Conservation (phyloP, 1,284 basidiomycete species). For the Dichomitus squalens region DNA sequence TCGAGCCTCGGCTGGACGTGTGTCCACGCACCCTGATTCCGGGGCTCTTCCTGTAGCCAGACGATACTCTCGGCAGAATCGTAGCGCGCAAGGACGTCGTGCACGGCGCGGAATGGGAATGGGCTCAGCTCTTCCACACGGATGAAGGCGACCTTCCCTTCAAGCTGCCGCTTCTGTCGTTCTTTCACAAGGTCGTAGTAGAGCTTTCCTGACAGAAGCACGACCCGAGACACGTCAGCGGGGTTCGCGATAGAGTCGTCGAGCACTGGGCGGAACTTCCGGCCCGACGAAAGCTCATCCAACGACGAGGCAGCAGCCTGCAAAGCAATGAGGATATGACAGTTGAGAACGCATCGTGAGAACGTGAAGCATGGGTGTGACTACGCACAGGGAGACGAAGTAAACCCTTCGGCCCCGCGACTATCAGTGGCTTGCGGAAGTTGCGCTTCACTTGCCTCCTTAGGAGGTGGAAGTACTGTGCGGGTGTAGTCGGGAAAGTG, state of each 20-base stretch:
- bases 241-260: conserved; percentile 48
- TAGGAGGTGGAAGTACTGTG: conserved; percentile 89
- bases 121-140: conserved; percentile 85
- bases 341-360: conserved; percentile 4
- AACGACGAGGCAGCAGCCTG: conserved; percentile 79
- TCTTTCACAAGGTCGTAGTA: conserved; percentile 85
- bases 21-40: conserved; percentile 80
- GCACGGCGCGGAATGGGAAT: conserved; percentile 73
- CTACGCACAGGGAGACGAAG: conserved; percentile 73
- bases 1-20: conserved; percentile 65
- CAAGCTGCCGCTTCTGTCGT: conserved; percentile 49
- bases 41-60: conserved; percentile 88
- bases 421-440: conserved; percentile 82
- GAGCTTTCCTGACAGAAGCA: conserved; percentile 77
- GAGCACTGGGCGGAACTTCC: conserved; percentile 74
- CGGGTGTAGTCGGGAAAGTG: conserved; percentile 84
- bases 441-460: conserved; percentile 83
- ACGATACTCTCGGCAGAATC: conserved; percentile 45
- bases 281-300: conserved; percentile 63
- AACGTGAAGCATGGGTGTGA: background rate
- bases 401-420: conserved; percentile 83
- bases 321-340: too few relatives aligned
- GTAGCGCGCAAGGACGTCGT: conserved; percentile 51
- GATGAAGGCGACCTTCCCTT: conserved; percentile 63
- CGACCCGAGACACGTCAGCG: conserved; percentile 53